Base-by-base conservation (phyloP, 306 rosid species). In the Prunus mongolica region DNA sequence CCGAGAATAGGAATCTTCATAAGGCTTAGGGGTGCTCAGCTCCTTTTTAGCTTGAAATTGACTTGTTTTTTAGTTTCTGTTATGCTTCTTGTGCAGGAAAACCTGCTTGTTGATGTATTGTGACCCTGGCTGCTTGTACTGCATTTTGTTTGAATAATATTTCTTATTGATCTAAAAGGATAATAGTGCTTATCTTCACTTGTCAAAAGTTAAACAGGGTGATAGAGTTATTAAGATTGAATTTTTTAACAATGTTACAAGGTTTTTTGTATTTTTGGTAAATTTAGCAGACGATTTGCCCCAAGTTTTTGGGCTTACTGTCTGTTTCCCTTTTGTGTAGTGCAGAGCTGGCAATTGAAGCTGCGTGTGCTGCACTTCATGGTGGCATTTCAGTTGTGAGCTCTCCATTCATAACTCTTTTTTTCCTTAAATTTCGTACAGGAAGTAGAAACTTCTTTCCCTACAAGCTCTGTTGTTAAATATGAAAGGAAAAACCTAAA, bases 371-470 rank as follows among this genome's bases (percentile, higher is more conserved):
- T 87, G 98, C 98, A 50, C 89, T 93, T 54, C 79, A 72, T 22
- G 96, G 97, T 9, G 98, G 97, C 61, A 70, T 93, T 71, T 86
- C 94, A 72, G 97, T 87, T 66, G 98, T 93, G 87, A 89, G 98
- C 86, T 68, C 32, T 58, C 68, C 78, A 65, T 16, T 25, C 24
- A 1, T 32, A 10, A 28, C 46, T 25, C 10, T 44, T 4, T 30
- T 34, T 3, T 18, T 22, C 30, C 32, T 9, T 24, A 44, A 63
- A 57, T 38, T 41, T 22, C 8, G 30, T 27, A 0, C 3, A 16
- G 13, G 44, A 47, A 47, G 24, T 24, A 8, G 60, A 16, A 69
- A 3, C 25, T 15, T 3, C 6, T 14, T 69, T 50, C 2, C 9
- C 3, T 47, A 15, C 13, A 68, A 45, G 28, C 2, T 51, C 16